Conservation (phyloP, 345 rosid species). For the Syzygium oleosum region DNA sequence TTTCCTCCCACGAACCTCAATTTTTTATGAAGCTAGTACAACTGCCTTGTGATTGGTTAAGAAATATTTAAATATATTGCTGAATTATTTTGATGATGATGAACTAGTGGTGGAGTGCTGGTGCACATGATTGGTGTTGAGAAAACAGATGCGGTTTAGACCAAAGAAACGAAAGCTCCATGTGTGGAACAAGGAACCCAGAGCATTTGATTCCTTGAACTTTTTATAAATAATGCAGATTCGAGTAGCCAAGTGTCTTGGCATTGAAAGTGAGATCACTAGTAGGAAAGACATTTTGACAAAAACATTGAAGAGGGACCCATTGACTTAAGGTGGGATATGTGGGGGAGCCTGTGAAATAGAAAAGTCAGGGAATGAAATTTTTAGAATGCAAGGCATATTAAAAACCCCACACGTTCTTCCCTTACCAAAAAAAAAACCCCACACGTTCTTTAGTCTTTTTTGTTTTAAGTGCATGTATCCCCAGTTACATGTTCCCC, state of each 20-base stretch:
- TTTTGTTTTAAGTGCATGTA: not conserved
- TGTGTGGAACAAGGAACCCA: not conserved
- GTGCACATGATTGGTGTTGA: not conserved
- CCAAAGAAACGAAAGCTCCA: not conserved
- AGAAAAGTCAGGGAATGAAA: not conserved
- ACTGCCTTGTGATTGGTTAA: not conserved
- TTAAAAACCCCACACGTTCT: not conserved
- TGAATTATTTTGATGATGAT: not conserved
- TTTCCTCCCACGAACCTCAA: not conserved
- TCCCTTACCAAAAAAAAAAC: not conserved
- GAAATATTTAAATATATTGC: not conserved
- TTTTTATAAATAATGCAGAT: not conserved
- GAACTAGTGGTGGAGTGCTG: not conserved
- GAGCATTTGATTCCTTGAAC: not conserved
- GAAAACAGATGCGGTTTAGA: not conserved
- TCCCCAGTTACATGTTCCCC: not conserved
- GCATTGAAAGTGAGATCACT: not conserved
- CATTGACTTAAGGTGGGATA: not conserved
- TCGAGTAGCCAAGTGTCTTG: not conserved
- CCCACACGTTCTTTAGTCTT: not conserved
- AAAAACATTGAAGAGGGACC: not conserved
- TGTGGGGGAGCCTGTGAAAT: not conserved
- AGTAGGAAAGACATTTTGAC: not conserved
- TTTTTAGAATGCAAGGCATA: not conserved
- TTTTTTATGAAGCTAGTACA: not conserved